These are phyloP conservation scores for Ogataea nitratoaversa DNA, from an alignment of 805 yeast species.

Conservation along the genomic window DNA sequence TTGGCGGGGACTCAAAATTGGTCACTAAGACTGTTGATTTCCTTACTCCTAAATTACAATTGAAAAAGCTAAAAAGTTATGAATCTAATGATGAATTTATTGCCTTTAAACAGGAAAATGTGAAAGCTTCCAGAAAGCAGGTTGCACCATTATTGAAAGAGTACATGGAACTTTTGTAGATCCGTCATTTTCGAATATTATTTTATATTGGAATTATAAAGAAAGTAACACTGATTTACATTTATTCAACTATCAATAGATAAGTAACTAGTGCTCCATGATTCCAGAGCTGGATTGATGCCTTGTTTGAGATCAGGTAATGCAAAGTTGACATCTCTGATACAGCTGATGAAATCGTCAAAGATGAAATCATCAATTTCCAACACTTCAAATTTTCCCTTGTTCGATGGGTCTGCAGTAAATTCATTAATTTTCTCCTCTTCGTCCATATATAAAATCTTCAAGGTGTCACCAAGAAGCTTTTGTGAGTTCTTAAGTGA, in stretches of 20 bases:
- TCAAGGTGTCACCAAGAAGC: constrained; percentile 31
- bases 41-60: constrained; percentile 23
- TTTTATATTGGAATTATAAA: no score
- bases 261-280: constrained; percentile 31
- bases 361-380: constrained; percentile 37
- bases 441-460: constrained; percentile 41
- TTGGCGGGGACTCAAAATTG: constrained; percentile 9
- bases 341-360: constrained; percentile 22
- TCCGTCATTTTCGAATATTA: no score
- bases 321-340: constrained; percentile 26
- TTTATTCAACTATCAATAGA: constrained; percentile 10
- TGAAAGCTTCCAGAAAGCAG: constrained; percentile 75
- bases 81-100: constrained; percentile 3
- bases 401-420: constrained; percentile 15
- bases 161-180: constrained; percentile 4
- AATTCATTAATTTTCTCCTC: constrained; percentile 24
- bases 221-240: no score
- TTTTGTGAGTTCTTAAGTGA: background rate
- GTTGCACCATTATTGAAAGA: constrained; percentile 61
- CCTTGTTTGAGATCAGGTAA: constrained; percentile 32
- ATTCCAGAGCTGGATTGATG: constrained; percentile 10
- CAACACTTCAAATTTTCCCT: constrained; percentile 14
- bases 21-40: constrained; percentile 11
- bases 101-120: constrained; percentile 43
- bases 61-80: constrained; percentile 9